Percentiles rank a stretch among this genome's conserved stretches.
These are phyloP conservation scores for Metarhizium brunneum DNA, from an alignment of 2,329 filamentous ascomycete genomes.

Conservation along the genomic window DNA sequence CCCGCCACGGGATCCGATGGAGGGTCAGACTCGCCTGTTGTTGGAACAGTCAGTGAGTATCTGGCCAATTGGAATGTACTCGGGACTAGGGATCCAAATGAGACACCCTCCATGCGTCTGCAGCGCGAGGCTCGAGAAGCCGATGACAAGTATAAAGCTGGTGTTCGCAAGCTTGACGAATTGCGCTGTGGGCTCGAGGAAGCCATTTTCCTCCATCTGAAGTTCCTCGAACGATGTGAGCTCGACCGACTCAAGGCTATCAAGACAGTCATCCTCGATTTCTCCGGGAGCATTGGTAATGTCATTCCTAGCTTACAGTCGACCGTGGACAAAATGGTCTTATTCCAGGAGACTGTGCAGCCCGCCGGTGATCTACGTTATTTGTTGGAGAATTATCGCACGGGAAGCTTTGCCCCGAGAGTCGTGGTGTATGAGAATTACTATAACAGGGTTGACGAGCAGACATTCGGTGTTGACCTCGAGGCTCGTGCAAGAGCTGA, in stretches of 20 bases:
- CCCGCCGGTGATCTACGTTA: constrained; percentile 84
- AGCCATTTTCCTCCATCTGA: constrained; percentile 83
- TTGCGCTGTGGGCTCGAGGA: constrained; percentile 93
- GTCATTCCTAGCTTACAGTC: constrained; percentile 94
- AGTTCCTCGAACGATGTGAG: constrained; percentile 95
- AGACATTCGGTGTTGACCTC: constrained; percentile 97
- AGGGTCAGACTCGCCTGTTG: constrained; percentile 61
- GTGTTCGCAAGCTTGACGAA: constrained; percentile 77
- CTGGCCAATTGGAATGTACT: constrained; percentile 88
- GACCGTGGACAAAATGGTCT: constrained; percentile 96
- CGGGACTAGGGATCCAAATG: constrained; percentile 75
- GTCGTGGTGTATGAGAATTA: constrained; percentile 97
- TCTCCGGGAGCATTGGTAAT: constrained; percentile 94
- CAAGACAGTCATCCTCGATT: constrained; percentile 95
- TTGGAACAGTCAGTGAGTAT: constrained; percentile 80
- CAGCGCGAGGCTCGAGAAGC: constrained; percentile 82
- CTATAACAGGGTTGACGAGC: constrained; percentile 95
- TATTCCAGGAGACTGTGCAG: constrained; percentile 98
- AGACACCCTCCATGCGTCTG: constrained; percentile 78
- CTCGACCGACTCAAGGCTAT: constrained; percentile 93
- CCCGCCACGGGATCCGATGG: constrained; percentile 47
- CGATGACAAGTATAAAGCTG: constrained; percentile 87
- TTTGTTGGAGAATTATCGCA: constrained; percentile 92
- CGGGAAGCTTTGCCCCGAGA: constrained; percentile 81
- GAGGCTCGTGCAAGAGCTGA: constrained; percentile 89